These are phyloP conservation scores for Piper longum DNA, from an alignment of 164 flowering plant species.

Conservation along the genomic window DNA sequence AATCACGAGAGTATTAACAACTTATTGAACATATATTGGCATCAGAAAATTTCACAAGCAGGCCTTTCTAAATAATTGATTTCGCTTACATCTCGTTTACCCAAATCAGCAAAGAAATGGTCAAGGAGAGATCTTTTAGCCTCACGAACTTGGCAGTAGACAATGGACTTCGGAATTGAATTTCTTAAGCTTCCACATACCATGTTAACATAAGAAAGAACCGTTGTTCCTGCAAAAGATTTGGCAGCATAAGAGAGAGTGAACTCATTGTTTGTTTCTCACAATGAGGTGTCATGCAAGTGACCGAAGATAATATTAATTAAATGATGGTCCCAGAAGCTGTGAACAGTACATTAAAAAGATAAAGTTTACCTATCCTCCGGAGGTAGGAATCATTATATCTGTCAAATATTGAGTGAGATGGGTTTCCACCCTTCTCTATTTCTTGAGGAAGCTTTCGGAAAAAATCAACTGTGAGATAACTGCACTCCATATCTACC, in stretches of 20 bases:
- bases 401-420: slow-evolving; percentile 85
- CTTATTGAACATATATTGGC: no score
- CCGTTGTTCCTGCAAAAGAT: slow-evolving; percentile 48
- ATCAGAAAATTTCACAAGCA: not conserved
- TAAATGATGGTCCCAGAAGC: no score
- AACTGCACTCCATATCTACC: slow-evolving; percentile 86
- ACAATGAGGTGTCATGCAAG: not conserved
- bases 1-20: not conserved
- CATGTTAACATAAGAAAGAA: slow-evolving; percentile 78
- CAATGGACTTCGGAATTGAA: slow-evolving; percentile 86
- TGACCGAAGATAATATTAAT: not conserved
- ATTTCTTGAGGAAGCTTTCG: slow-evolving; percentile 94
- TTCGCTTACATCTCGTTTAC: slow-evolving; percentile 54
- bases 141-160: slow-evolving; percentile 66
- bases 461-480: slow-evolving; percentile 91
- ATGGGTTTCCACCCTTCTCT: slow-evolving; percentile 93
- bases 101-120: slow-evolving; percentile 71
- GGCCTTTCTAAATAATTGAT: not conserved
- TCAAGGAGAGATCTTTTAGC: slow-evolving; percentile 87
- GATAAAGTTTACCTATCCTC: slow-evolving; percentile 45
- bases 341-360: not conserved
- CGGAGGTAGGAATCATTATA: slow-evolving; percentile 82
- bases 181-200: slow-evolving; percentile 60
- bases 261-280: not conserved
- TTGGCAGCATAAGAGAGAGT: not conserved